A percentile compares a stretch with the other conserved stretches of the same genome.
These are phyloP conservation scores for Ustilago loliicola DNA, from an alignment of 1,284 basidiomycete genomes.

Conservation along the genomic window DNA sequence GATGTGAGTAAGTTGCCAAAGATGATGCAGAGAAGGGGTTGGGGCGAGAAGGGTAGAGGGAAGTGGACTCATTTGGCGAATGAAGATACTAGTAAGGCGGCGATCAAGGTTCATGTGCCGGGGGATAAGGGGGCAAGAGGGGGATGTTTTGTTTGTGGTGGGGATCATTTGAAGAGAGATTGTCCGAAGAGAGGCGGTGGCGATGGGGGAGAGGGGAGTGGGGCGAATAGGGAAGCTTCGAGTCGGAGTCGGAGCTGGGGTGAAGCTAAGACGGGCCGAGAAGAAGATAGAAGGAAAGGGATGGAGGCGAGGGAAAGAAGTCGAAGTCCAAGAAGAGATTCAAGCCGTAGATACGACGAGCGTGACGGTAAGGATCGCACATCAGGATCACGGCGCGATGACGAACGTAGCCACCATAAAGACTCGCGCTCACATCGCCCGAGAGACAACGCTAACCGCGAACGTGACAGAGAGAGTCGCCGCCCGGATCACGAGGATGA, in stretches of 20 bases:
- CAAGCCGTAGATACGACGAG: conserved; percentile 3
- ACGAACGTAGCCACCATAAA: conserved; percentile 6
- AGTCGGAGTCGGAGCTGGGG: neutral
- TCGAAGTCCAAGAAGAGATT: conserved; percentile 20
- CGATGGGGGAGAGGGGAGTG: conserved; percentile 17
- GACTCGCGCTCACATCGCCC: conserved; percentile 2
- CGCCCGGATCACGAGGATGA: conserved; percentile 1
- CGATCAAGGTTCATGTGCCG: conserved; percentile 54
- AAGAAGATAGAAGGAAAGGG: neutral
- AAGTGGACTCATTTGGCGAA: conserved; percentile 86
- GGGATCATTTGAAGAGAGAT: conserved; percentile 66
- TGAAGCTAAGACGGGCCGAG: neutral
- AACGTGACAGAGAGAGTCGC: neutral
- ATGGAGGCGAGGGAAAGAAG: conserved; percentile 18
- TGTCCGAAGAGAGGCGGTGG: conserved; percentile 57
- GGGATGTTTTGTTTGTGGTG: conserved; percentile 85
- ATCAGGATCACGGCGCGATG: conserved; percentile 4
- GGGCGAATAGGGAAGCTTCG: conserved; percentile 15
- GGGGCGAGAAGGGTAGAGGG: conserved; percentile 89
- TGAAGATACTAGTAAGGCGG: conserved; percentile 81
- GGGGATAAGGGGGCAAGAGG: conserved; percentile 72
- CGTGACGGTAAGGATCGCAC: neutral
- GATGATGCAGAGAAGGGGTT: conserved; percentile 97
- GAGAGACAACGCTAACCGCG: conserved; percentile 13
- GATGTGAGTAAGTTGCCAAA: conserved; percentile 88